Base-by-base conservation (phyloP, 495 filamentous ascomycete genomes). In the Tuber borchii region DNA sequence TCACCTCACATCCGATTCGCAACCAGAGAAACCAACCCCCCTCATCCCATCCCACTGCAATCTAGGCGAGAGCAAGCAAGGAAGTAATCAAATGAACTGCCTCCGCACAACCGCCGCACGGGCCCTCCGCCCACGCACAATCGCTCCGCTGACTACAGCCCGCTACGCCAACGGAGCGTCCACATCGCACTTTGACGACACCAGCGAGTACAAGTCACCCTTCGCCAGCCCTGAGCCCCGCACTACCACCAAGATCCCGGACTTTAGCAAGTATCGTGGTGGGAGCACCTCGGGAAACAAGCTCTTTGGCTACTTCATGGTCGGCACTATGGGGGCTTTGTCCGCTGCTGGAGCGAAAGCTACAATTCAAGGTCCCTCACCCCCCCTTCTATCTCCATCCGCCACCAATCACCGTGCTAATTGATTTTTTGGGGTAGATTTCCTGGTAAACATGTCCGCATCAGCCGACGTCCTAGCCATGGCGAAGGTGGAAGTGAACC, bases 371-470 rank as follows among this genome's bases (percentile, higher is more conserved):
- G 94, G 95, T 98, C 56, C 56, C 56, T 20, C n/a, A n/a, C 22
- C 48, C 26, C 56, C 26, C 14, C 10, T 34, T 8, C 26, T 26
- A 34, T 26, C 44, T 9, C 56, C 26, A 34, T 6, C 26, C 0
- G n/a, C 51, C 51, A n/a, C 51, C 51, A 26, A 17, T 65, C 26
- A 61, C 14, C 56, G 31, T 17, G 46, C 26, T 73, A 40, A 73
- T 73, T 39, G 40, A 31, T 75, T 74, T 26, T 61, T 10, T 20
- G 44, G 44, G 72, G 80, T 85, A 97, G 95, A 98, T 87, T 98
- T 99, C 90, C 88, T 99, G 65, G 94, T 97, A 87, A 98, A 97
- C 89, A 97, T 99, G 96, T 94, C 96, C 84, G 96, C 96, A 76
- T 99, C 96, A 74, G 96, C 96, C 85, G 96, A 99, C 84, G 93